phyloP scores from a whole-genome alignment of 805 yeast species.

The Candida bentonensis region DNA sequence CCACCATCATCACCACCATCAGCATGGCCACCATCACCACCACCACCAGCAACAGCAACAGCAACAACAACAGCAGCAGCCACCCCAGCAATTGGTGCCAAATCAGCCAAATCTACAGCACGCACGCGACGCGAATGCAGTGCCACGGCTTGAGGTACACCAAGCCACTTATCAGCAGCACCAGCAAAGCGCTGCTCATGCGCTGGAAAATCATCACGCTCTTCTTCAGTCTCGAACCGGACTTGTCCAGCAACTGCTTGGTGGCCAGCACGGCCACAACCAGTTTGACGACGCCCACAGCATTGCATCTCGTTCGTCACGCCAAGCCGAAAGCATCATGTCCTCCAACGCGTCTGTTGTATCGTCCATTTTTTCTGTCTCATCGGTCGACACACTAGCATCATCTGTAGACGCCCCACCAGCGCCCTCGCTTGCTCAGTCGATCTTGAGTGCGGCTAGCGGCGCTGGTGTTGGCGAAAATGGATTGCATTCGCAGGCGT shows the following conservation, averaged over 20 bases:
- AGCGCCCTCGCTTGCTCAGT: background rate
- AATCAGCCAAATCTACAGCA: background rate
- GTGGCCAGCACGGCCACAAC: background rate
- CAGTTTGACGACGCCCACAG: background rate
- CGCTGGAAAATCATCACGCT: background rate
- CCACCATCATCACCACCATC: background rate
- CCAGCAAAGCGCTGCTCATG: background rate
- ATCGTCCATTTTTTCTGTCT: conserved; percentile 6
- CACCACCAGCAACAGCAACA: conserved; percentile 1
- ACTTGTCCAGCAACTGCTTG: background rate
- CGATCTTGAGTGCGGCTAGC: background rate
- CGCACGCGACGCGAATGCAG: too few relatives aligned
- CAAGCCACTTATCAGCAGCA: conserved; percentile 1
- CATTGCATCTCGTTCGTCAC: background rate
- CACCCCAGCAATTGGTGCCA: background rate
- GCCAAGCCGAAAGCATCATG: background rate
- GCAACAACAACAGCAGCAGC: conserved; percentile 2
- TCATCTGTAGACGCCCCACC: background rate
- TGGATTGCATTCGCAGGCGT: conserved; percentile 12
- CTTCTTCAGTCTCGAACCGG: background rate
- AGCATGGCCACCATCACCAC: conserved; percentile 5
- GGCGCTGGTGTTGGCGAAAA: background rate
- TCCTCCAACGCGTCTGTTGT: conserved; percentile 4
- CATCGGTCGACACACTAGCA: conserved; percentile 5
- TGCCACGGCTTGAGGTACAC: too few relatives aligned